These are phyloP conservation scores for Moringa oleifera DNA, from an alignment of 345 rosid genomes.

Conservation along the genomic window DNA sequence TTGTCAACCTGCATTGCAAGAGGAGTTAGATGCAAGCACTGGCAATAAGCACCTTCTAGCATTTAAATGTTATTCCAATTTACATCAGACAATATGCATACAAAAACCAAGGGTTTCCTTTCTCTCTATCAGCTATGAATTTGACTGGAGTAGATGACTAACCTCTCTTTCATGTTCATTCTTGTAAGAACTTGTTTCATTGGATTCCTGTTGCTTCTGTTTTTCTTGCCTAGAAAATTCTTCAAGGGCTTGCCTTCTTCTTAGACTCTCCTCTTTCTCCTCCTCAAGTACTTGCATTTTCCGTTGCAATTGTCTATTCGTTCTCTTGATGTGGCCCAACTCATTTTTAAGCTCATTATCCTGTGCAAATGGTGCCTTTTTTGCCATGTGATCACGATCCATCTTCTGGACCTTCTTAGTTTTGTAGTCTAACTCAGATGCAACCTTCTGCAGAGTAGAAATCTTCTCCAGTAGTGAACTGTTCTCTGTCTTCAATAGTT, in stretches of 20 bases:
- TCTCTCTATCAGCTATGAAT: background rate
- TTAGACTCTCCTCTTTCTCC: slow-evolving; percentile 26
- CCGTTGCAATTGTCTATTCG: slow-evolving; percentile 36
- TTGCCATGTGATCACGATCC: slow-evolving; percentile 27
- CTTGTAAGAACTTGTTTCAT: background rate
- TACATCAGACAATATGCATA: background rate
- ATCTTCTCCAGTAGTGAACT: slow-evolving; percentile 26
- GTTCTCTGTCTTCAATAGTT: slow-evolving; percentile 35
- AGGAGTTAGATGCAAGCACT: background rate
- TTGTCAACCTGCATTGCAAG: slow-evolving; percentile 21
- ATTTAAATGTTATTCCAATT: no score
- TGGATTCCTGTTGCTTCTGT: slow-evolving; percentile 20
- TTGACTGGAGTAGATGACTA: slow-evolving; percentile 5
- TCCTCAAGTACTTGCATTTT: slow-evolving; percentile 38
- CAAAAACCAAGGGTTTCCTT: background rate
- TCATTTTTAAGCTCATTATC: slow-evolving; percentile 32
- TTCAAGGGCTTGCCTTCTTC: slow-evolving; percentile 33
- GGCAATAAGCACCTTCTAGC: no score
- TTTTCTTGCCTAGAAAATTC: slow-evolving; percentile 31
- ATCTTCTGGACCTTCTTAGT: slow-evolving; percentile 33
- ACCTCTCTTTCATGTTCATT: slow-evolving; percentile 25
- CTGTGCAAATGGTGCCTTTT: slow-evolving; percentile 24
- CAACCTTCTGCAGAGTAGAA: slow-evolving; percentile 23
- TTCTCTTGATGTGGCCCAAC: slow-evolving; percentile 28
- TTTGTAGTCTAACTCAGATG: slow-evolving; percentile 34